phyloP scores from a whole-genome alignment of 768 basidiomycete genomes.

The Piloderma croceum region DNA sequence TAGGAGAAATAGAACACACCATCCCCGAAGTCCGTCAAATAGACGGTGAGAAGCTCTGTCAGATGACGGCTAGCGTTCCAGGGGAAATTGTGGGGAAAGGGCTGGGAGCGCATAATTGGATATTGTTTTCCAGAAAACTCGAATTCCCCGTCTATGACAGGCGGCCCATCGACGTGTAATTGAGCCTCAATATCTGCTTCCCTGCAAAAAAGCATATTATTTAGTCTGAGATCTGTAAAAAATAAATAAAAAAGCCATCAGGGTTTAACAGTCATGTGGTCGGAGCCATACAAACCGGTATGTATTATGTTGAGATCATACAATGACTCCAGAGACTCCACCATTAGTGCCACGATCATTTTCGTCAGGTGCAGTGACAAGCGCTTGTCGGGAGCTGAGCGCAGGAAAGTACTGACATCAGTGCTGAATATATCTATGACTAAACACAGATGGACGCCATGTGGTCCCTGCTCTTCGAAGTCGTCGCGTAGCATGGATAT shows the following conservation, averaged over 20 bases:
- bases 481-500: constrained; percentile 16
- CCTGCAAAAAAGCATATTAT: constrained; percentile 21
- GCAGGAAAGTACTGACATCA: constrained; percentile 15
- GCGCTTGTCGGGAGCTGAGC: constrained; percentile 13
- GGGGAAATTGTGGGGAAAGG: constrained; percentile 10
- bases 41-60: constrained; percentile 11
- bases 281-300: constrained; percentile 11
- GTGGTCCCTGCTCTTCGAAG: constrained; percentile 11
- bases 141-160: constrained; percentile 5
- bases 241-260: neutral
- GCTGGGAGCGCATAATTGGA: constrained; percentile 13
- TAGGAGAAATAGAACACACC: too few relatives aligned
- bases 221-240: constrained; percentile 20
- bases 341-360: constrained; percentile 10
- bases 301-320: constrained; percentile 17
- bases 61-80: constrained; percentile 11
- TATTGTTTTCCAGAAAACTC: too few relatives aligned
- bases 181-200: constrained; percentile 6
- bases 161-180: constrained; percentile 4
- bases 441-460: constrained; percentile 19
- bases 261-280: too few relatives aligned
- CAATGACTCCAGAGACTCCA: constrained; percentile 11
- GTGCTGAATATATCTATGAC: constrained; percentile 14
- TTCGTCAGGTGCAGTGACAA: constrained; percentile 13
- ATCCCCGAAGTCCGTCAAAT: constrained; percentile 6